phyloP scores from a whole-genome alignment of 2,329 filamentous ascomycete genomes.

The Aureobasidium leucospermi region DNA sequence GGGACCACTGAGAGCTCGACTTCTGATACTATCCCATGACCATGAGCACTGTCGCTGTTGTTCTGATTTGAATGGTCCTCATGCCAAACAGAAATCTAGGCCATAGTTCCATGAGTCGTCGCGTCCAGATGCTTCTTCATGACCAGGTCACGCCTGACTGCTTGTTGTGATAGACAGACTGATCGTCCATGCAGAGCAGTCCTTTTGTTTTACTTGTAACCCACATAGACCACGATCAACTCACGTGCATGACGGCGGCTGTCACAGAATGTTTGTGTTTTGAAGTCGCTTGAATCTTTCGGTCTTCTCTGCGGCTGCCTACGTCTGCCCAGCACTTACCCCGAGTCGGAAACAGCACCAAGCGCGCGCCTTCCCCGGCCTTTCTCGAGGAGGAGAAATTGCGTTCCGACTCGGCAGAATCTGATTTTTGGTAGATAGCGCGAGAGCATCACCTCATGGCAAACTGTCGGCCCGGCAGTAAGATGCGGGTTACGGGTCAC shows the following conservation, averaged over 20 bases:
- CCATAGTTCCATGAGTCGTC: not conserved
- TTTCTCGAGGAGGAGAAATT: slow-evolving; percentile 2
- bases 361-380: slow-evolving; percentile 5
- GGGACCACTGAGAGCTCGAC: no score
- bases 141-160: not conserved
- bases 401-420: not conserved
- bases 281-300: not conserved
- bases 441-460: not conserved
- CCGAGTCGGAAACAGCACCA: slow-evolving; percentile 1
- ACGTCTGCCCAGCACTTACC: slow-evolving; percentile 4
- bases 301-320: slow-evolving; percentile 7
- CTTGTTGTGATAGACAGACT: not conserved
- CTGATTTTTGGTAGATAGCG: not conserved
- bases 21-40: no score
- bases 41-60: not conserved
- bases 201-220: not conserved
- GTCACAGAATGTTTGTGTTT: not conserved
- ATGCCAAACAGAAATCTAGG: not conserved
- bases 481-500: not conserved
- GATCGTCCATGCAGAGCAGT: not conserved
- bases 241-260: not conserved
- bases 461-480: slow-evolving; percentile 5
- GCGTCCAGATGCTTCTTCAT: not conserved
- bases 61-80: no score
- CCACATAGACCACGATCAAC: not conserved